Conservation (phyloP, 768 basidiomycete genomes). For the Lanmaoa pseudosensibilis region DNA sequence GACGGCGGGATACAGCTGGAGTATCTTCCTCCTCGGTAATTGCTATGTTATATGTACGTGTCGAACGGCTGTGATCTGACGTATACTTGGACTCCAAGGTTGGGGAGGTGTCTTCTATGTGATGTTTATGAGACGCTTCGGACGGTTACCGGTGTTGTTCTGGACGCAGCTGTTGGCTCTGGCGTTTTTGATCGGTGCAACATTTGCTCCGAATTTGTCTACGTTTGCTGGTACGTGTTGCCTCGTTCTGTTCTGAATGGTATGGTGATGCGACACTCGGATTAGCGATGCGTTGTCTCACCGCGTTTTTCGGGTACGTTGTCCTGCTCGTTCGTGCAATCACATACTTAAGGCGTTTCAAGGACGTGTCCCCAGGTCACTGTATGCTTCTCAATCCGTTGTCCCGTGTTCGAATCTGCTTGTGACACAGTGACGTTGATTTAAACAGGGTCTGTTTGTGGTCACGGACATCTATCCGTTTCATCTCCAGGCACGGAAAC, state of each 20-base stretch:
- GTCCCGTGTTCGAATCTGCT: background rate
- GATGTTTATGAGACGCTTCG: slow-evolving; percentile 32
- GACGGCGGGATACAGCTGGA: slow-evolving; percentile 36
- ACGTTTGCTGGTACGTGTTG: slow-evolving; percentile 43
- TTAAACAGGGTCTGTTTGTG: slow-evolving; percentile 41
- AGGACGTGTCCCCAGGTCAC: slow-evolving; percentile 55
- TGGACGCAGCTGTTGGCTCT: slow-evolving; percentile 41
- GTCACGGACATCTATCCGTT: slow-evolving; percentile 55
- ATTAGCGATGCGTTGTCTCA: slow-evolving; percentile 35
- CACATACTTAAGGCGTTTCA: background rate
- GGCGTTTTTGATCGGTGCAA: slow-evolving; percentile 50
- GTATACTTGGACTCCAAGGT: slow-evolving; percentile 11
- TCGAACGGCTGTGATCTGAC: slow-evolving; percentile 4
- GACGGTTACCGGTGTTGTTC: slow-evolving; percentile 32
- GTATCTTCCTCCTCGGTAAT: slow-evolving; percentile 47
- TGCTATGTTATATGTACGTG: background rate
- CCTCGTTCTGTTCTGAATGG: background rate
- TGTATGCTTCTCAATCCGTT: slow-evolving; percentile 24
- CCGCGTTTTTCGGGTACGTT: slow-evolving; percentile 32
- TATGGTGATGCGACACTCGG: background rate
- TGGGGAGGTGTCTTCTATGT: slow-evolving; percentile 34
- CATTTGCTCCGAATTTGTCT: slow-evolving; percentile 47
- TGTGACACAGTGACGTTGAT: background rate
- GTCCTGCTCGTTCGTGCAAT: background rate
- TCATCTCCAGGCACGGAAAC: slow-evolving; percentile 51